Conservation (phyloP, 208 protist genomes). For the Crithidia brevicula region DNA sequence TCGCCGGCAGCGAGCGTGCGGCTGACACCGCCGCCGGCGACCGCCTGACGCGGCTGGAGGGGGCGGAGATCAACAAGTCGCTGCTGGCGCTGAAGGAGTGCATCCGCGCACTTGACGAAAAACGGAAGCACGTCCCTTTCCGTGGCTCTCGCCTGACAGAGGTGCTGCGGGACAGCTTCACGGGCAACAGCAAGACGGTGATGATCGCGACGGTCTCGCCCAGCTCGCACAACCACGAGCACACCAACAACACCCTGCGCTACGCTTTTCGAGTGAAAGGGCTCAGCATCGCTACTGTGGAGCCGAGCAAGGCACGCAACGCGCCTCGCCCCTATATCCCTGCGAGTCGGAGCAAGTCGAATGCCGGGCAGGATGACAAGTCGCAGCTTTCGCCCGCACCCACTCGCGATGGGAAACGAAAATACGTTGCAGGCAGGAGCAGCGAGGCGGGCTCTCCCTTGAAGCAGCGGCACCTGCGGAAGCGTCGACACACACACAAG, state of each 20-base stretch:
- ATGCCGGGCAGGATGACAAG: neutral
- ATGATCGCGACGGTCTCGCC: constrained; percentile 97
- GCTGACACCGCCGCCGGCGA: constrained; percentile 93
- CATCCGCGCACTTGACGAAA: constrained; percentile 96
- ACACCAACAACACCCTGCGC: constrained; percentile 98
- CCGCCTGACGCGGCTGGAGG: constrained; percentile 94
- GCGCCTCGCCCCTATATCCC: constrained; percentile 44
- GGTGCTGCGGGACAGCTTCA: constrained; percentile 96
- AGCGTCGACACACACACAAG: neutral
- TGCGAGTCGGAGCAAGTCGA: constrained; percentile 7
- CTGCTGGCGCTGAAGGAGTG: constrained; percentile 99
- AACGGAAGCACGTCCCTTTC: constrained; percentile 95
- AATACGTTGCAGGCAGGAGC: neutral
- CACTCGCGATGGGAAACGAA: neutral
- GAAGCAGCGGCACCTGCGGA: constrained; percentile 4
- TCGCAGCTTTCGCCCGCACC: constrained; percentile 8
- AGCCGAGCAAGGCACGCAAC: constrained; percentile 73
- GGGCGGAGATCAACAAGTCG: constrained; percentile 99
- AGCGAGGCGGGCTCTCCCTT: neutral
- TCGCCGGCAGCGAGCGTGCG: constrained; percentile 97
- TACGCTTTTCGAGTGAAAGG: constrained; percentile 95
- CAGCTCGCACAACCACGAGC: constrained; percentile 84
- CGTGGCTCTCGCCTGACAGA: constrained; percentile 97
- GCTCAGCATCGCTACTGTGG: constrained; percentile 63
- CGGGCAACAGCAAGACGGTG: constrained; percentile 94